Base-by-base conservation (phyloP, 768 basidiomycete genomes). In the Mrakia frigida region DNA sequence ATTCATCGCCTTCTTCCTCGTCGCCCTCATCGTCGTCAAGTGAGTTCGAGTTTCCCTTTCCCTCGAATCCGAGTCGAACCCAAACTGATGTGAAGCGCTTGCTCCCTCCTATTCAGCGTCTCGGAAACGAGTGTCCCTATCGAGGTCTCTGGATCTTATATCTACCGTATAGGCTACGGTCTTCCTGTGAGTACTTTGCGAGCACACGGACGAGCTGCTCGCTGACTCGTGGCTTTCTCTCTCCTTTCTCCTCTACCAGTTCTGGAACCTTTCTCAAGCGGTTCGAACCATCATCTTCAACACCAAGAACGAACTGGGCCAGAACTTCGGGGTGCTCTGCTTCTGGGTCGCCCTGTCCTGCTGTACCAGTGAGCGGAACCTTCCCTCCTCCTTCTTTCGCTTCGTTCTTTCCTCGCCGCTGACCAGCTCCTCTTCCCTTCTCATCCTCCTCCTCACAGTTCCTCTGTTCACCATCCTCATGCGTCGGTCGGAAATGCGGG, bases 181-280 rank as follows among this genome's bases (percentile, higher is more conserved):
- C 85, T 85, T 78, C 91, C 91, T 1, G 91, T 92, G 80, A 91
- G 90, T 81, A 90, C 25, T 11, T 28, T 56, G 5, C 25, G 18
- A 4, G n/a, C 23, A 14, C 7, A 14, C 23, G 5, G 43, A 21
- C 46, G 25, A 56, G 23, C 23, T 28, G 0, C 56, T 56, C n/a
- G 25, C 28, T 56, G 25, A n/a, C 23, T 56, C n/a, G 56, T n/a
- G n/a, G n/a, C n/a, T n/a, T n/a, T n/a, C n/a, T n/a, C n/a, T 28
- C 56, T 0, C 1, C n/a, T 6, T 28, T 0, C 13, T 56, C 25
- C 28, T 56, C 23, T 10, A 2, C n/a, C n/a, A 25, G 23, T 91
- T 92, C 80, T 92, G 90, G 81, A 91, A 91, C 79, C 84, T 91
- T 39, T 88, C 89, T 21, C 83, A 84, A 53, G 87, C 89, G 0